Evolutionary conservation across 2,329 filamentous ascomycete species (phyloP), one percentile per base, ranked within the genome.

Genomic region (Colletotrichum magnum): DNA sequence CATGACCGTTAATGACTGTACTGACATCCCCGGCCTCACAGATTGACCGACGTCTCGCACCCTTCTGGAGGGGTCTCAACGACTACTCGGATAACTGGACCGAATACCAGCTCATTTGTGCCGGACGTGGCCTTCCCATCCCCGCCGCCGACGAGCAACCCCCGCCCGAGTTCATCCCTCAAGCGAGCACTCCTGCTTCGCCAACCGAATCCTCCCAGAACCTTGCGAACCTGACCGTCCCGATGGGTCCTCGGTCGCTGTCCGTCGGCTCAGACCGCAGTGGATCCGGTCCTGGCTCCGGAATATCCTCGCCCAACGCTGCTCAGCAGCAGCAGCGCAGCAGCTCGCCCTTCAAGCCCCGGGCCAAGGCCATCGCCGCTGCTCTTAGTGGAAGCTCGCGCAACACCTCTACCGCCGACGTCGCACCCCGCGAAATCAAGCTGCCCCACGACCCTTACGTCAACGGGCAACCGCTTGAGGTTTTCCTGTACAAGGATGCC

Each of bases 51-150:
- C 91, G 93, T 71, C 82, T 99, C 71, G 96, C 96, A 50, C 96
- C 96, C 0, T 99, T 99, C 79, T 99, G 95, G 94, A 92, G 92
- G 77, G 96, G 96, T 5, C 84, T 99, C 4, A 92, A 97, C 72
- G 95, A 98, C 79, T 94, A 96, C 79, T 92, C 91, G 16, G 89
- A 93, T 24, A 93, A 89, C 60, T 99, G 96, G 96, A 93, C 94
- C 13, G 96, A 99, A 77, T 91, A 96, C 80, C 96, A 99, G 80
- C 89, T 99, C n/a, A 90, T 98, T 75, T 94, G 95, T 66, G 94
- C 94, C 26, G 96, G 92, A 58, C 90, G 94, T 76, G 95, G 94
- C 21, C 87, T 97, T 64, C 89, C 93, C 3, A 90, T 98, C 58
- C 96, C 96, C 13, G 88, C 93, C 7, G 89, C 95, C 54, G 94